Conservation (phyloP, 371 early-diverging fungal genomes). For the Chytridiales sp. region DNA sequence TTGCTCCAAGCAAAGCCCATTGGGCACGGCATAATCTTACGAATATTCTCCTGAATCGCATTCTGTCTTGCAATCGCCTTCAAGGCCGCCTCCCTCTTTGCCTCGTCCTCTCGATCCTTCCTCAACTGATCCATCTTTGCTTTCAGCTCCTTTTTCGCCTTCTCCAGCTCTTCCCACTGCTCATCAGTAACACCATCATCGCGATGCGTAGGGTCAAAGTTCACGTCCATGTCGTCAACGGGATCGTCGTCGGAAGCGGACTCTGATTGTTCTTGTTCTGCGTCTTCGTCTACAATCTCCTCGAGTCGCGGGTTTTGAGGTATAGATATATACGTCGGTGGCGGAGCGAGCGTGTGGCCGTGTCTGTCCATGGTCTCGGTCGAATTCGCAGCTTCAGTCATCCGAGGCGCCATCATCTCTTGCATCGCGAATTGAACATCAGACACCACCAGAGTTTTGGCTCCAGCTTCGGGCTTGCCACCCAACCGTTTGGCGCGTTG, state of each 20-base stretch:
- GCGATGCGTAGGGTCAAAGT: slow-evolving; percentile 10
- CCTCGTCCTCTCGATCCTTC: slow-evolving; percentile 13
- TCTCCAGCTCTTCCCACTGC: slow-evolving; percentile 25
- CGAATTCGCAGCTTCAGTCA: background rate
- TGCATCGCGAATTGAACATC: slow-evolving; percentile 19
- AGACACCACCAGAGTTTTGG: slow-evolving; percentile 7
- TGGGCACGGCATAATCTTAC: slow-evolving; percentile 26
- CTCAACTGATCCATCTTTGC: slow-evolving; percentile 13
- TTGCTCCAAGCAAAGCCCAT: slow-evolving; percentile 28
- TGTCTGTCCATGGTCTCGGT: too few species aligned
- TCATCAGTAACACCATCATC: slow-evolving; percentile 33
- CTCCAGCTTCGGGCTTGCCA: slow-evolving; percentile 10
- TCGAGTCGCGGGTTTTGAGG: background rate
- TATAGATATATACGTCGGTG: background rate
- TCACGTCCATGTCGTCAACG: background rate
- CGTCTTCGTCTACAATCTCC: background rate
- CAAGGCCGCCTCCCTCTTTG: background rate
- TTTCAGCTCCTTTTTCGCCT: background rate
- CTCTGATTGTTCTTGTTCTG: background rate
- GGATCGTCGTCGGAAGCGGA: background rate
- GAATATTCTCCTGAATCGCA: slow-evolving; percentile 22
- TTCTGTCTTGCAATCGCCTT: slow-evolving; percentile 19
- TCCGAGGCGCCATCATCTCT: slow-evolving; percentile 12
- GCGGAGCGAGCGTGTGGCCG: background rate
- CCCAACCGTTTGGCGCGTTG: slow-evolving; percentile 23